Evolutionary conservation across 441 rosid species (phyloP).

Genomic region (Erysimum cheiri): DNA sequence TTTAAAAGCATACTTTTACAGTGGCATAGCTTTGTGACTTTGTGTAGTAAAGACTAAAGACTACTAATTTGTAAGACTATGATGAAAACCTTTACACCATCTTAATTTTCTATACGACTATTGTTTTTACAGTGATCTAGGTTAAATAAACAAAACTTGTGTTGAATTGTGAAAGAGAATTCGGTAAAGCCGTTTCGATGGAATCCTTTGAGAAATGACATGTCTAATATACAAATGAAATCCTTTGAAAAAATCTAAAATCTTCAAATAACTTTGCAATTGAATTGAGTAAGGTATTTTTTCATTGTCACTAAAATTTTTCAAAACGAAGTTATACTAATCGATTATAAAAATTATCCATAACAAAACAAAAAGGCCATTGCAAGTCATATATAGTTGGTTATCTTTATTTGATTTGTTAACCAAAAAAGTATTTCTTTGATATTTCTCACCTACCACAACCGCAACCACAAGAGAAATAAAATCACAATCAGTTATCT

Average conservation of each 20-base stretch:
- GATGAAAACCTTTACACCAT: not conserved
- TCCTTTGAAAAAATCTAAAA: not conserved
- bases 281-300: not conserved
- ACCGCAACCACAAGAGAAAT: constrained; percentile 21
- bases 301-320: not conserved
- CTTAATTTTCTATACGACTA: not conserved
- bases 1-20: not conserved
- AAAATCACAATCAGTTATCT: constrained; percentile 3
- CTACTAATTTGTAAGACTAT: not conserved
- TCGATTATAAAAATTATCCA: not conserved
- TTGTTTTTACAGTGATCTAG: no score
- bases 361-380: not conserved
- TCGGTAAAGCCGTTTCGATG: not conserved
- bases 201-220: not conserved
- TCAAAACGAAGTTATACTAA: not conserved
- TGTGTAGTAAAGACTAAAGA: not conserved
- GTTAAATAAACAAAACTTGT: not conserved
- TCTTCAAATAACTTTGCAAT: not conserved
- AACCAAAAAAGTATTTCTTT: not conserved
- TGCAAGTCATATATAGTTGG: constrained; percentile 1
- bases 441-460: constrained; percentile 30
- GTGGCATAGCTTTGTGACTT: not conserved
- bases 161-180: not conserved
- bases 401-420: constrained; percentile 7
- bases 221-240: not conserved